These are phyloP conservation scores for Berberis thunbergii DNA, from an alignment of 164 flowering plant species.

Conservation along the genomic window DNA sequence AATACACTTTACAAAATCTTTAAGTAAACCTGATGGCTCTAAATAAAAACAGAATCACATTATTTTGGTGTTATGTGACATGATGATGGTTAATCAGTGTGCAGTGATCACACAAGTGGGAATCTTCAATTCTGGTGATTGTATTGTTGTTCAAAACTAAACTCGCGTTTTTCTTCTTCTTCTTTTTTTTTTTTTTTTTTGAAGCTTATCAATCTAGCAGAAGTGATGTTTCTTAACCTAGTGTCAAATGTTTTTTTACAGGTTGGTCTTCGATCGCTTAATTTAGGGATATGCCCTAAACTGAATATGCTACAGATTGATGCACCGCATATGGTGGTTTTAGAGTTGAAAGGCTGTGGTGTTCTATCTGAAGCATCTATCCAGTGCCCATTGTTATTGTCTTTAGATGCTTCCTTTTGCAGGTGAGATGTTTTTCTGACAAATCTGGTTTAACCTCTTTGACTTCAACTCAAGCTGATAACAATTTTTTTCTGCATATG, in stretches of 20 bases:
- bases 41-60: no score
- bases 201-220: not conserved
- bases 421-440: slow-evolving; percentile 35
- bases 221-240: not conserved
- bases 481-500: slow-evolving; percentile 5
- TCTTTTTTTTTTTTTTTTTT: no score
- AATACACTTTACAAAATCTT: no score
- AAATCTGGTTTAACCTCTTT: not conserved
- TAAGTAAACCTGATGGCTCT: no score
- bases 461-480: slow-evolving; percentile 9
- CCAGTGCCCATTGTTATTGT: slow-evolving; percentile 62
- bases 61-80: no score
- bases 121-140: no score
- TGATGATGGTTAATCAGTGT: no score
- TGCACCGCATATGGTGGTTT: slow-evolving; percentile 60
- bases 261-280: slow-evolving; percentile 86
- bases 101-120: no score
- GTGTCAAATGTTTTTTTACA: slow-evolving; percentile 14
- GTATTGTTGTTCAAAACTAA: no score
- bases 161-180: no score
- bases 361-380: slow-evolving; percentile 74
- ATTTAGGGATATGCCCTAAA: slow-evolving; percentile 96
- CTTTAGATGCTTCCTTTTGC: slow-evolving; percentile 97
- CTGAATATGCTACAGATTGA: slow-evolving; percentile 56
- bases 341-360: slow-evolving; percentile 97